These are phyloP conservation scores for Malania oleifera DNA, from an alignment of 164 flowering plant genomes.

Conservation along the genomic window DNA sequence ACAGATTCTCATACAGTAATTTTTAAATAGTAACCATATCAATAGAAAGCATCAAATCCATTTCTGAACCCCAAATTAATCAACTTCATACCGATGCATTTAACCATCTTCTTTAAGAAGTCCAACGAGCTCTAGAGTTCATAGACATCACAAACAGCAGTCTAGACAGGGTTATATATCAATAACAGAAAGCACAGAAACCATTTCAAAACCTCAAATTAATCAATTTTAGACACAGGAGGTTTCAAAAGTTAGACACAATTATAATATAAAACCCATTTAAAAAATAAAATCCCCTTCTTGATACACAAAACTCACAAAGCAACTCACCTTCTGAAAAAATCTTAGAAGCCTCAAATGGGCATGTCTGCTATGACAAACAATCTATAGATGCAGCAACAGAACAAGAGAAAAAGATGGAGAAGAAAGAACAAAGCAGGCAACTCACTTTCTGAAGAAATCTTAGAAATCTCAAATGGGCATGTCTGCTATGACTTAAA, in stretches of 20 bases:
- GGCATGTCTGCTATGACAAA: no score
- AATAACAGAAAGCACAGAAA: no score
- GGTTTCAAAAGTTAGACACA: neutral
- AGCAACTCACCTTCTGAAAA: no score
- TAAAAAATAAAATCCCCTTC: neutral
- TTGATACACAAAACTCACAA: slow-evolving; percentile 1
- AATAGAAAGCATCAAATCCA: neutral
- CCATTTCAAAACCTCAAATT: neutral
- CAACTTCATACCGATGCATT: neutral
- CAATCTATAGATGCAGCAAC: neutral
- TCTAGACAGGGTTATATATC: no score
- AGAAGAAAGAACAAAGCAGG: neutral
- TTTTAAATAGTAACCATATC: neutral
- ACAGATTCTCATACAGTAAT: neutral
- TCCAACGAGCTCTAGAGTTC: no score
- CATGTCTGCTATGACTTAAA: no score
- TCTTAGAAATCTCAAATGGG: no score
- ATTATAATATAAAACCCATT: neutral
- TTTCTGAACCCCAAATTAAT: neutral
- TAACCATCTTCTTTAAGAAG: no score
- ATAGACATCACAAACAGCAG: no score
- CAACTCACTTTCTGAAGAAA: no score
- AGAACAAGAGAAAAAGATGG: neutral
- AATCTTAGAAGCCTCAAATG: no score
- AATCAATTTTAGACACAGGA: neutral